A percentile compares a stretch with the other conserved stretches of the same genome.
Evolutionary conservation across 768 basidiomycete species (phyloP).

Genomic region (Hygrophorus pudorinus): DNA sequence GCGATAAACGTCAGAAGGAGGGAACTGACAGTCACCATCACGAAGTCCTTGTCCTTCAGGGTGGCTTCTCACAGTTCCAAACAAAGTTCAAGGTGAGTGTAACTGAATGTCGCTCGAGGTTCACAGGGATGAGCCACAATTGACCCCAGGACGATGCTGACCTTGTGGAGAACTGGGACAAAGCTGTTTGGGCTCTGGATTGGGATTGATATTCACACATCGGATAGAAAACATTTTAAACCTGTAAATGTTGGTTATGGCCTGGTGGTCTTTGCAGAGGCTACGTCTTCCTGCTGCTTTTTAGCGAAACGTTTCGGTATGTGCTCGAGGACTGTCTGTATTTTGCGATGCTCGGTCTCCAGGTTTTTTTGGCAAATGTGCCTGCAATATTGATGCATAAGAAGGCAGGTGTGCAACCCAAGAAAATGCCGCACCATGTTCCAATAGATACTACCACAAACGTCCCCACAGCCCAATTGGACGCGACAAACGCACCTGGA

Average conservation of each 20-base stretch:
- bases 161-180: conserved; percentile 72
- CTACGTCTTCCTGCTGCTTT: conserved; percentile 19
- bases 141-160: conserved; percentile 47
- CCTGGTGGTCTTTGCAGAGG: background rate
- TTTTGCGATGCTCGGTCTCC: conserved; percentile 40
- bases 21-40: conserved; percentile 30
- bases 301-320: conserved; percentile 49
- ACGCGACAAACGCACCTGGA: conserved; percentile 54
- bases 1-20: conserved; percentile 30
- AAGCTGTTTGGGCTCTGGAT: conserved; percentile 13
- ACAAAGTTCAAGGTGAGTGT: conserved; percentile 49
- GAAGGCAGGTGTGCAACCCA: background rate
- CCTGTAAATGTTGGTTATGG: background rate
- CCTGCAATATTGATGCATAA: conserved; percentile 26
- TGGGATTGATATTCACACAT: conserved; percentile 1
- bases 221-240: background rate
- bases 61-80: conserved; percentile 69
- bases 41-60: conserved; percentile 55
- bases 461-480: conserved; percentile 72
- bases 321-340: conserved; percentile 42
- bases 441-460: conserved; percentile 59
- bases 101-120: background rate
- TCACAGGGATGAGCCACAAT: background rate
- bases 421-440: conserved; percentile 47
- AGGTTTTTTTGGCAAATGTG: conserved; percentile 53